Evolutionary conservation across 140 eudicot species (phyloP).

Genomic region (Flaveria floridana): DNA sequence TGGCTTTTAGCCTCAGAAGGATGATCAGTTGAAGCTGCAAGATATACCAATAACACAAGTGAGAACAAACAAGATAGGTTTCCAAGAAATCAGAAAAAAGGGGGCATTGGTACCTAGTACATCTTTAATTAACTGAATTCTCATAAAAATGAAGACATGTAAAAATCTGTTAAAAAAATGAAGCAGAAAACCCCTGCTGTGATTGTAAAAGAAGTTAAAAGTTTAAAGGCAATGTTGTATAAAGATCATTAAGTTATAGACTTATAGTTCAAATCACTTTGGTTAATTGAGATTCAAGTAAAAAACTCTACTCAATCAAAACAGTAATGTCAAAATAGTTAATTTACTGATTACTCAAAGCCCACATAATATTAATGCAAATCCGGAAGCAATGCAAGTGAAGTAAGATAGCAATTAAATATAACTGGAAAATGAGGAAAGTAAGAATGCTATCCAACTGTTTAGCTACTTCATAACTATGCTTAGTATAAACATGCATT

Average conservation of each 20-base stretch:
- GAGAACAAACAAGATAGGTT: not conserved
- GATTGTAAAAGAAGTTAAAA: not conserved
- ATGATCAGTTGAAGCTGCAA: slow-evolving; percentile 10
- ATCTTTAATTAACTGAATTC: not conserved
- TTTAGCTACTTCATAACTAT: not conserved
- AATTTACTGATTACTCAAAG: not conserved
- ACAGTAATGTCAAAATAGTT: slow-evolving; percentile 5
- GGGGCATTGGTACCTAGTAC: no score
- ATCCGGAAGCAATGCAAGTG: slow-evolving; percentile 18
- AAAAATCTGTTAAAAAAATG: not conserved
- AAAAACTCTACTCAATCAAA: slow-evolving; percentile 8
- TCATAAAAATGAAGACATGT: not conserved
- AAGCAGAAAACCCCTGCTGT: not conserved
- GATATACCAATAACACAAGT: not conserved
- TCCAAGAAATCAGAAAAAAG: no score
- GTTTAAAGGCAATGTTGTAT: not conserved
- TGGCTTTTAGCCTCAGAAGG: not conserved
- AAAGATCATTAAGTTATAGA: not conserved
- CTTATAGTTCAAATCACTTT: not conserved
- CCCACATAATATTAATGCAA: slow-evolving; percentile 9
- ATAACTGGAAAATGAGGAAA: not conserved
- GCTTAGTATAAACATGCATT: not conserved
- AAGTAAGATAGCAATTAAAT: slow-evolving; percentile 13
- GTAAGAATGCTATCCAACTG: not conserved
- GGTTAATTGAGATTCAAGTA: slow-evolving; percentile 13